phyloP scores from a whole-genome alignment of 345 rosid species.

The Murraya paniculata region DNA sequence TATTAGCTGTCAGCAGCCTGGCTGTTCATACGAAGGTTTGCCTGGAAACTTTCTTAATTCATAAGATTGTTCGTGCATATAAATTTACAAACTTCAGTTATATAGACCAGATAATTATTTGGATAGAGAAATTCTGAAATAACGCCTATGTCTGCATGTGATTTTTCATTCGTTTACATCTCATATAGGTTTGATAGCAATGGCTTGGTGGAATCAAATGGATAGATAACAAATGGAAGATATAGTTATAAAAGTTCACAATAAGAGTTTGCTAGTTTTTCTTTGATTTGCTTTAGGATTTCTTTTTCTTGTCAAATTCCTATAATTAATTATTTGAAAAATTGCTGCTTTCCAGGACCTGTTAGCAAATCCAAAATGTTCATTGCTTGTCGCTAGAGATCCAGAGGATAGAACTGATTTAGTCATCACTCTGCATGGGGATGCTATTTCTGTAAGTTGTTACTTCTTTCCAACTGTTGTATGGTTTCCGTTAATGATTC shows the following conservation, averaged over 20 bases:
- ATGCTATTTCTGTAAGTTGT: slow-evolving; percentile 68
- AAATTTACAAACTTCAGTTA: neutral
- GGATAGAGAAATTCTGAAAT: neutral
- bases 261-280: neutral
- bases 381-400: slow-evolving; percentile 79
- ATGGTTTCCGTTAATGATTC: neutral
- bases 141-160: neutral
- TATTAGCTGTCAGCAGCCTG: slow-evolving; percentile 78
- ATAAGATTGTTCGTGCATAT: neutral
- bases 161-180: neutral
- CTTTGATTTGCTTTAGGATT: neutral
- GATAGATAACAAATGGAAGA: neutral
- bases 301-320: neutral
- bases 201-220: neutral
- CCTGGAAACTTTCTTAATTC: neutral
- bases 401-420: slow-evolving; percentile 87
- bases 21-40: slow-evolving; percentile 84
- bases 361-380: slow-evolving; percentile 77
- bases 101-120: neutral
- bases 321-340: slow-evolving; percentile 10
- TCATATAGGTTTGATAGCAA: neutral
- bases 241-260: neutral
- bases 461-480: neutral
- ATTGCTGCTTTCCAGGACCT: slow-evolving; percentile 59
- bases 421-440: slow-evolving; percentile 80